Conservation (phyloP, 2,329 filamentous ascomycete species). For the Coniochaeta prunicola region DNA sequence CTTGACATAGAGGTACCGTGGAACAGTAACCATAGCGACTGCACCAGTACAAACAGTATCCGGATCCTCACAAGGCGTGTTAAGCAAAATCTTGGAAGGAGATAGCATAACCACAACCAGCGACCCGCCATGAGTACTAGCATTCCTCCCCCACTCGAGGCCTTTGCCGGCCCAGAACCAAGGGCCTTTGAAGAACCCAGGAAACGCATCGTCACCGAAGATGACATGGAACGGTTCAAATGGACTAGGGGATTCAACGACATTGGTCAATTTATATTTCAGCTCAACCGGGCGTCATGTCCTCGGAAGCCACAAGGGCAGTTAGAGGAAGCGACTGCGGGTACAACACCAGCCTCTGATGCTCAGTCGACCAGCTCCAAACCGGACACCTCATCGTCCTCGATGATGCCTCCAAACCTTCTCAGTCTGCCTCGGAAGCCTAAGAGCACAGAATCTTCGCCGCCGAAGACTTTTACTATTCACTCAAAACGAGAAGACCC, state of each 20-base stretch:
- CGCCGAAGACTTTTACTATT: constrained; percentile 39
- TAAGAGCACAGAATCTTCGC: constrained; percentile 13
- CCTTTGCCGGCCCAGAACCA: constrained; percentile 38
- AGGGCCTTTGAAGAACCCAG: constrained; percentile 59
- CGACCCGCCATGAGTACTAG: not conserved
- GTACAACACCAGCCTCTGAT: not conserved
- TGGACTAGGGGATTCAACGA: constrained; percentile 77
- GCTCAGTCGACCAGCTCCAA: not conserved
- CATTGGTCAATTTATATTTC: constrained; percentile 79
- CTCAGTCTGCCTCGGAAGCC: constrained; percentile 5
- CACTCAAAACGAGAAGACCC: constrained; percentile 34
- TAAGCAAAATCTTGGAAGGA: too few species aligned
- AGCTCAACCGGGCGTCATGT: constrained; percentile 83
- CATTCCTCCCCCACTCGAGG: constrained; percentile 22
- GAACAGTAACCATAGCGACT: not conserved
- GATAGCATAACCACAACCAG: not conserved
- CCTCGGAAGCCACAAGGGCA: constrained; percentile 45
- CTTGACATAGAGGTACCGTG: not conserved
- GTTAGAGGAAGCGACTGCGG: not conserved
- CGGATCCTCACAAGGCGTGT: too few species aligned
- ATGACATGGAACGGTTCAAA: constrained; percentile 76
- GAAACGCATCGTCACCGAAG: constrained; percentile 79
- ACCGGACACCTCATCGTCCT: not conserved
- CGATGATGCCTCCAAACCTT: not conserved
- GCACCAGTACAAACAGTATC: too few species aligned